Conservation (phyloP, 83 land plant species). For the Isoetes engelmannii region DNA sequence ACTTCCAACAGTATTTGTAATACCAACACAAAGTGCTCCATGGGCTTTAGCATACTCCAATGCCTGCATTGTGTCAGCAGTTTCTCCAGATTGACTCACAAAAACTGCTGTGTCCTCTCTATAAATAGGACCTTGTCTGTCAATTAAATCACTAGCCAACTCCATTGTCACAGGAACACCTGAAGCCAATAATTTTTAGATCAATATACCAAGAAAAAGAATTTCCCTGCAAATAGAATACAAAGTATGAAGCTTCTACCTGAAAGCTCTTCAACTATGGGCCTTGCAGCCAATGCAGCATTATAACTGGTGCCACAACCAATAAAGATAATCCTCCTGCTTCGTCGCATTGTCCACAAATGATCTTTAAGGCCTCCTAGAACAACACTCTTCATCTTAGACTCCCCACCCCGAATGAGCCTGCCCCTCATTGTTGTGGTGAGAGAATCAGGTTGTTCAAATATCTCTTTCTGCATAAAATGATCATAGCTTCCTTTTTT, state of each 20-base stretch:
- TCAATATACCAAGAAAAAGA: background rate
- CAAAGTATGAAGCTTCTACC: conserved; percentile 36
- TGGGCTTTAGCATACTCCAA: conserved; percentile 74
- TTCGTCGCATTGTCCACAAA: conserved; percentile 77
- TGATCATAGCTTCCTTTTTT: conserved; percentile 96
- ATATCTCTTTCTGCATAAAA: conserved; percentile 93
- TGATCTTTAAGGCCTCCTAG: conserved; percentile 95
- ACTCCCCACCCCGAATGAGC: conserved; percentile 57
- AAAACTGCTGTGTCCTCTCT: conserved; percentile 95
- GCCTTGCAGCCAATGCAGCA: conserved; percentile 92
- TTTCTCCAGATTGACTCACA: conserved; percentile 99
- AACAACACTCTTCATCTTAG: conserved; percentile 62
- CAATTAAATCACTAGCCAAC: conserved; percentile 88
- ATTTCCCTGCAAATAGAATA: background rate
- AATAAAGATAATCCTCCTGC: conserved; percentile 85
- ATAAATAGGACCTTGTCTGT: conserved; percentile 92
- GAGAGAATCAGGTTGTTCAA: conserved; percentile 93
- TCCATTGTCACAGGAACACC: conserved; percentile 92
- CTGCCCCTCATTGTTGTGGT: conserved; percentile 96
- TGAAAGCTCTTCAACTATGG: conserved; percentile 92
- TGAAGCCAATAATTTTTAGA: conserved; percentile 9
- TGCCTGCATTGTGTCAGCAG: conserved; percentile 88
- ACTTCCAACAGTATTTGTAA: conserved; percentile 98
- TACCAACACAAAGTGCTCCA: conserved; percentile 97
- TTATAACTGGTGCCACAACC: conserved; percentile 99